Conservation (phyloP, 768 basidiomycete species). For the Suillus hirtellus region DNA sequence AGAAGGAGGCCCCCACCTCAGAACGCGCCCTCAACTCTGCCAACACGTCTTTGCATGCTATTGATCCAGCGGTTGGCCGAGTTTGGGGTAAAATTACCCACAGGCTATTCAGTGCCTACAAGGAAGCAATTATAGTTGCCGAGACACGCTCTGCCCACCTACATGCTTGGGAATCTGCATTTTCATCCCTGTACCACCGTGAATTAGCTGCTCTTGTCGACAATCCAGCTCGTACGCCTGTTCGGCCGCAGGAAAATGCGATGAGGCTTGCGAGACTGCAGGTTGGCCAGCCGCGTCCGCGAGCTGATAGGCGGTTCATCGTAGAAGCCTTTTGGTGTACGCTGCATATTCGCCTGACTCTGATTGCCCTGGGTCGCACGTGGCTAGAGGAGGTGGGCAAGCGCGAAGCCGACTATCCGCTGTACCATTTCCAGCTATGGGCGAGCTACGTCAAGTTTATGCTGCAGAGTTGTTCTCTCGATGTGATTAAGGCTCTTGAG, state of each 20-base stretch:
- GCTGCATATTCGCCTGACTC: constrained; percentile 50
- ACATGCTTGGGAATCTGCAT: constrained; percentile 61
- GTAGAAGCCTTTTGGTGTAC: constrained; percentile 62
- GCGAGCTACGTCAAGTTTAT: constrained; percentile 48
- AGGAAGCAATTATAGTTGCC: constrained; percentile 40
- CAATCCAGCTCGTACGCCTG: constrained; percentile 38
- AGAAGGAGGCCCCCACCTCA: constrained; percentile 24
- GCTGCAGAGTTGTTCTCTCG: constrained; percentile 44
- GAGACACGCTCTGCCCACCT: constrained; percentile 54
- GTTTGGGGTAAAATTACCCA: constrained; percentile 43
- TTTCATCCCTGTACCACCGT: constrained; percentile 49
- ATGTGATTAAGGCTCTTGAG: constrained; percentile 45
- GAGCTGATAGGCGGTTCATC: constrained; percentile 57
- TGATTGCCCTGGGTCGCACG: constrained; percentile 44
- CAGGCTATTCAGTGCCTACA: constrained; percentile 41
- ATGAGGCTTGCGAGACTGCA: constrained; percentile 51
- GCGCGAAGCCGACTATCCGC: constrained; percentile 20
- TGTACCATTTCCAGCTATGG: constrained; percentile 39
- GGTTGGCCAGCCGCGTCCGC: constrained; percentile 58
- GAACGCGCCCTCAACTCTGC: constrained; percentile 30
- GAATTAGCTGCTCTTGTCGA: constrained; percentile 39
- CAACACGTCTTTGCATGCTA: constrained; percentile 24
- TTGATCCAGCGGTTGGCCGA: constrained; percentile 32
- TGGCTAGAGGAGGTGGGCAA: constrained; percentile 40
- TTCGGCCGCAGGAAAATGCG: constrained; percentile 47